Evolutionary conservation across 768 basidiomycete species (phyloP), one percentile per base, ranked within the genome.

Genomic region (Lactifluus volemus): DNA sequence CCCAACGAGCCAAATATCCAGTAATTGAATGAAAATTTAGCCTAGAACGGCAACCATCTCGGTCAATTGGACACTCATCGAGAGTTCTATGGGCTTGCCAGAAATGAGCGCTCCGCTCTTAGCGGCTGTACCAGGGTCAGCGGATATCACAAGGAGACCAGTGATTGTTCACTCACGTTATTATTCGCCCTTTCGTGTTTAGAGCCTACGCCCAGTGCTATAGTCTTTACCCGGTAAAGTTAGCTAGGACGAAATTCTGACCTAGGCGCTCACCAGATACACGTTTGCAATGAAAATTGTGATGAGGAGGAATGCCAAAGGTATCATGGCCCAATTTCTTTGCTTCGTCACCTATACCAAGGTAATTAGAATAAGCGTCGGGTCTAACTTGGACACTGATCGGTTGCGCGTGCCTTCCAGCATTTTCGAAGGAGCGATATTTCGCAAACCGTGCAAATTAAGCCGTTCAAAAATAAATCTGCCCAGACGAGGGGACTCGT

Each of bases 401-500:
- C 15, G n/a, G 32, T 3, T 19, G 36, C 71, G 15, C 72, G 15
- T 50, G 78, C 82, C 74, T 78, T 79, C 78, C 80, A 83, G 59
- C 81, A 81, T 55, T 77, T 70, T 41, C 75, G 70, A 30, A 82
- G 76, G 48, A 79, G 79, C 61, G 78, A 82, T 3, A 72, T 68
- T 66, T 82, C 76, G 65, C 80, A 81, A 39, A 79, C 53, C 56
- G 74, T 70, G 63, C 75, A 77, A 41, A 82, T 75, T 9, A 76
- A 65, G 3, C 79, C 79, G 63, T 81, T 81, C 39, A 81, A 53
- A 56, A 81, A 77, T 39, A 81, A 64, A 53, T 80, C 79, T 0
- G 75, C 70, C 75, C 76, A 79, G 61, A 76, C 71, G 19, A 81
- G 73, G 0, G 67, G 67, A 58, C 73, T 78, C 3, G 73, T 71